phyloP scores from a whole-genome alignment of 306 rosid species.

The Hippophae rhamnoides region DNA sequence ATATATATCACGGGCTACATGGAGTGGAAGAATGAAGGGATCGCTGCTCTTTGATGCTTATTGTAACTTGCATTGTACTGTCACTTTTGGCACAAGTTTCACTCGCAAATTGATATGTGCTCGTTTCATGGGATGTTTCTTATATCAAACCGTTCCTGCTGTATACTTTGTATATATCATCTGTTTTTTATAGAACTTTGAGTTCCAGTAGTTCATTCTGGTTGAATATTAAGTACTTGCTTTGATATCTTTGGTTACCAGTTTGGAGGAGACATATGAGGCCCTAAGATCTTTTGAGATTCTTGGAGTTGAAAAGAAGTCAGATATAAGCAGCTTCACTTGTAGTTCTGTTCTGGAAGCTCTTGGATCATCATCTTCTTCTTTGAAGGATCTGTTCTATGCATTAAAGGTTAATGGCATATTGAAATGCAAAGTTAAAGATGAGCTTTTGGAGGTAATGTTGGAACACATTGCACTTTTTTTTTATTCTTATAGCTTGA shows the following conservation, averaged over 20 bases:
- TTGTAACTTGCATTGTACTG: too few species aligned
- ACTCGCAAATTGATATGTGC: too few species aligned
- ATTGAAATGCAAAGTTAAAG: constrained; percentile 54
- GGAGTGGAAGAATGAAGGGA: too few species aligned
- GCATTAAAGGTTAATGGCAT: constrained; percentile 61
- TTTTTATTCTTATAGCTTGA: constrained; percentile 16
- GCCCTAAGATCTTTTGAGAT: constrained; percentile 64
- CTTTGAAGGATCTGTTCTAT: constrained; percentile 55
- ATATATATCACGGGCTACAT: too few species aligned
- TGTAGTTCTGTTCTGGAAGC: constrained; percentile 55
- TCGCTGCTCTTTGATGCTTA: too few species aligned
- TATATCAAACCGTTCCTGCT: too few species aligned
- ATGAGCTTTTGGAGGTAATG: constrained; percentile 49
- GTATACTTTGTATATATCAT: background rate
- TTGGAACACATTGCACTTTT: constrained; percentile 1
- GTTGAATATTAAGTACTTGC: constrained; percentile 10
- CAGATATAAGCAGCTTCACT: constrained; percentile 33
- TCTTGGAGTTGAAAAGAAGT: constrained; percentile 54
- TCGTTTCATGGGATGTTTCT: too few species aligned
- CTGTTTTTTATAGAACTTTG: background rate
- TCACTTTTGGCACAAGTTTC: too few species aligned
- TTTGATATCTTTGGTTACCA: constrained; percentile 26
- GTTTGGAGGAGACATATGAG: constrained; percentile 77
- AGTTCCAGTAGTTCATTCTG: background rate
- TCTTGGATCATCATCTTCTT: constrained; percentile 44